These are phyloP conservation scores for Rhynchospora pubera DNA, from an alignment of 176 grass and related monocot species.

Conservation along the genomic window DNA sequence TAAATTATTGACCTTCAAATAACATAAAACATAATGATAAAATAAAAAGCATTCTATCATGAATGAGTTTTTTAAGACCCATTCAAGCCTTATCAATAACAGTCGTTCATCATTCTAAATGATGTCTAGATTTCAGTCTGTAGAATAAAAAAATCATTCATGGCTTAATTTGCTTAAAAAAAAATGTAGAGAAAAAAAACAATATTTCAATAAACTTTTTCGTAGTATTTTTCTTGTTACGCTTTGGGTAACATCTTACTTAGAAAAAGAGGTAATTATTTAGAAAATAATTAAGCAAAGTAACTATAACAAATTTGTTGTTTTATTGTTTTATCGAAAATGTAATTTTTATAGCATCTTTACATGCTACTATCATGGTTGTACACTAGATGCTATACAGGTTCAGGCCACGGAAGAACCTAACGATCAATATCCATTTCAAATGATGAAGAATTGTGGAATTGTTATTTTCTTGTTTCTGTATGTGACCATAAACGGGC, in stretches of 20 bases:
- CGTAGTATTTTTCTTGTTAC: neutral
- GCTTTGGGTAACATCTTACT: neutral
- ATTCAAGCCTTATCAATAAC: no score
- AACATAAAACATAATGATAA: no score
- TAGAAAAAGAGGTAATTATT: neutral
- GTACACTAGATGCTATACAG: neutral
- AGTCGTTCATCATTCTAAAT: no score
- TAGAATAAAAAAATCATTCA: no score
- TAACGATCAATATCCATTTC: neutral
- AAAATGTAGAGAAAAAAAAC: neutral
- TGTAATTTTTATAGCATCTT: neutral
- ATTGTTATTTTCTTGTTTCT: neutral
- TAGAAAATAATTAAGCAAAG: neutral
- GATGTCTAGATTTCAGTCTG: no score
- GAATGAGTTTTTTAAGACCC: no score
- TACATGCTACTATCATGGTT: neutral
- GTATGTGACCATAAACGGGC: neutral
- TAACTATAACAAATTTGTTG: neutral
- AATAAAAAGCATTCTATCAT: no score
- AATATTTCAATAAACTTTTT: no score
- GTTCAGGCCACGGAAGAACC: neutral
- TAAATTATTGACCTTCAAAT: no score
- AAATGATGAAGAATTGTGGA: slow-evolving; percentile 1
- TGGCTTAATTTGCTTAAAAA: neutral
- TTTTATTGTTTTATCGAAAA: neutral